Percentiles rank a stretch among this genome's conserved stretches.
These are phyloP conservation scores for Mycogone perniciosa DNA, from an alignment of 2,329 filamentous ascomycete genomes.

Conservation along the genomic window DNA sequence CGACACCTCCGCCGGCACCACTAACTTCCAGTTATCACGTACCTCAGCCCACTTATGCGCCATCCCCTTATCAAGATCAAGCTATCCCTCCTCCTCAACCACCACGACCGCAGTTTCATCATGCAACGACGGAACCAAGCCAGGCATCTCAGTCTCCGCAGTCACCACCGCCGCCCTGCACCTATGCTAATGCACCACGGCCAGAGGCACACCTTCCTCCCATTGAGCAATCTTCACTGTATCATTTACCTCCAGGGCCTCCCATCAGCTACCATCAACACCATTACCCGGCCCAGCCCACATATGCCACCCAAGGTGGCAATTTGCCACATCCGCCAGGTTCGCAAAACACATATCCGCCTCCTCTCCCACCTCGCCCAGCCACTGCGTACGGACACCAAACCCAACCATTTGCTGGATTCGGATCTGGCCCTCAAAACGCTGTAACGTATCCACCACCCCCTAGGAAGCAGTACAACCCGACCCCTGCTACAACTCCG, in stretches of 20 bases:
- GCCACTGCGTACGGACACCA: slow-evolving; percentile 16
- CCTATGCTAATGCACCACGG: neutral
- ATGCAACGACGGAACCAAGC: slow-evolving; percentile 1
- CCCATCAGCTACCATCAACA: slow-evolving; percentile 8
- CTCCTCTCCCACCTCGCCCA: slow-evolving; percentile 24
- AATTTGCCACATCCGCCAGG: neutral
- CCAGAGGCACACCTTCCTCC: slow-evolving; percentile 10
- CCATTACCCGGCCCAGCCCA: slow-evolving; percentile 12
- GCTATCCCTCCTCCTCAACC: slow-evolving; percentile 10
- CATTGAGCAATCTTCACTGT: slow-evolving; percentile 4
- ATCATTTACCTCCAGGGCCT: slow-evolving; percentile 6
- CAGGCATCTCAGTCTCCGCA: slow-evolving; percentile 1
- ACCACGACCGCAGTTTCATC: slow-evolving; percentile 8
- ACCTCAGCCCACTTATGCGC: slow-evolving; percentile 13
- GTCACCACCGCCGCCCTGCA: slow-evolving; percentile 11
- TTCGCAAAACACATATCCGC: slow-evolving; percentile 7
- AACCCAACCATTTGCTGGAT: slow-evolving; percentile 16
- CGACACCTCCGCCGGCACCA: slow-evolving; percentile 2
- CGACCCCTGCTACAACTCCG: slow-evolving; percentile 1
- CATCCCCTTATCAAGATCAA: neutral
- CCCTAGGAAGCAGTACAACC: slow-evolving; percentile 26
- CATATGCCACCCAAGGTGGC: slow-evolving; percentile 3
- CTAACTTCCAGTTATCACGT: slow-evolving; percentile 5
- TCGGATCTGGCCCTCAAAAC: slow-evolving; percentile 18
- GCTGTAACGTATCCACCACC: slow-evolving; percentile 25